Percentiles rank a stretch among this genome's conserved stretches.
Evolutionary conservation across 257 asterid genomes (phyloP).

Genomic region (Scutellaria galericulata): DNA sequence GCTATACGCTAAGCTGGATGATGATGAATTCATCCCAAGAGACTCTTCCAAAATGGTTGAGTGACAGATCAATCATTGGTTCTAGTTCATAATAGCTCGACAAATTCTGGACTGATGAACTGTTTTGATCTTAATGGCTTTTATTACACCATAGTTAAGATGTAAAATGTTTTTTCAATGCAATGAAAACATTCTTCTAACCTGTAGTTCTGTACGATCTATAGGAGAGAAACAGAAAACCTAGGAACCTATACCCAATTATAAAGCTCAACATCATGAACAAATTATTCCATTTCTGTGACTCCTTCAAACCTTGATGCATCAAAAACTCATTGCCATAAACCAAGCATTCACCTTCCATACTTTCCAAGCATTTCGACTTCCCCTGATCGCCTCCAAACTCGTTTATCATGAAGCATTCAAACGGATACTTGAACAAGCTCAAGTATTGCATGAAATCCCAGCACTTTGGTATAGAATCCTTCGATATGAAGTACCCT

Average conservation of each 20-base stretch:
- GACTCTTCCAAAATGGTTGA: too few relatives aligned
- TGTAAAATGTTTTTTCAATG: too few relatives aligned
- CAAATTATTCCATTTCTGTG: slow-evolving; percentile 68
- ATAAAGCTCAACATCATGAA: slow-evolving; percentile 59
- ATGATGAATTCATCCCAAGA: too few relatives aligned
- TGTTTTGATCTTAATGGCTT: too few relatives aligned
- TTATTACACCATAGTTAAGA: not conserved
- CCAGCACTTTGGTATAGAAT: slow-evolving; percentile 67
- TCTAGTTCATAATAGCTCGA: too few relatives aligned
- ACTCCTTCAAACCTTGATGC: slow-evolving; percentile 59
- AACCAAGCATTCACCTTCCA: slow-evolving; percentile 54
- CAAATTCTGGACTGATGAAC: too few relatives aligned
- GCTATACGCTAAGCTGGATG: too few relatives aligned
- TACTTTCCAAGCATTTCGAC: slow-evolving; percentile 54
- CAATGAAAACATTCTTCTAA: slow-evolving; percentile 5
- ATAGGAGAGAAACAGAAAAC: slow-evolving; percentile 58
- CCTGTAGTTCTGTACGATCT: slow-evolving; percentile 48
- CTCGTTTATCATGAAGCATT: slow-evolving; percentile 76
- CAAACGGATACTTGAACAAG: slow-evolving; percentile 81
- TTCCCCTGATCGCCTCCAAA: slow-evolving; percentile 65
- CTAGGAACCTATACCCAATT: slow-evolving; percentile 58
- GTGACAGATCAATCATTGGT: too few relatives aligned
- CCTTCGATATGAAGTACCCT: slow-evolving; percentile 70
- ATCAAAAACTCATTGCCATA: slow-evolving; percentile 57
- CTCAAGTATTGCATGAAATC: slow-evolving; percentile 68